Evolutionary conservation across 176 grass and related monocot species (phyloP), one percentile per base, ranked within the genome.

Genomic region (Leersia perrieri): DNA sequence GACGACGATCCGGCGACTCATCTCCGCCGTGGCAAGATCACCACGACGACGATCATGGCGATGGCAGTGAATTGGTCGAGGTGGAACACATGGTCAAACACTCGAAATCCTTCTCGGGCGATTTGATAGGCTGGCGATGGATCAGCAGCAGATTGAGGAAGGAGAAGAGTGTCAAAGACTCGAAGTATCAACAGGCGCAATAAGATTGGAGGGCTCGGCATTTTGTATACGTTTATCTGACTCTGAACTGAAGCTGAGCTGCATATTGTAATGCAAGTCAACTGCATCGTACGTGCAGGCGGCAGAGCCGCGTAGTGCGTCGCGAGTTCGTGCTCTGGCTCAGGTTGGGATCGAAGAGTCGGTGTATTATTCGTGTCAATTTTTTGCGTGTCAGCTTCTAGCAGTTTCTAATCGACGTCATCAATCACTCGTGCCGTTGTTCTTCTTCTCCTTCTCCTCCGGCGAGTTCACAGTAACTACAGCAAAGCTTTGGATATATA

Each of bases 181-280:
- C n/a, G n/a, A n/a, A 53, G 49, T 53, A 22, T 53, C 49, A 53
- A 20, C 49, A n/a, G 49, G 49, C 6, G 49, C 49, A 22, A 53
- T 14, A 51, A 51, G 49, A 53, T 53, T 53, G 49, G 49, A 22
- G 49, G 22, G 63, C 33, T 62, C 15, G 74, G 10, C 20, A 22
- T 11, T n/a, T n/a, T 36, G 76, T 18, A 15, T 67, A 79, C 16
- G 15, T 41, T 53, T 29, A 51, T 80, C 31, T 9, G 16, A 38
- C 20, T 0, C 18, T 5, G 42, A 73, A 35, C 9, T 55, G 22
- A 66, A 30, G 41, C 41, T 44, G 41, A 44, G 41, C n/a, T 69
- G 49, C 28, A 28, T 36, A 30, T 63, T 18, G 10, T 35, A 64
- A 79, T 31, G 40, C 16, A 40, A 31, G 86, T 88, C 86, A 83